These are phyloP conservation scores for Fraxinus sp. DNA, from an alignment of 305 asterid species.

Conservation along the genomic window DNA sequence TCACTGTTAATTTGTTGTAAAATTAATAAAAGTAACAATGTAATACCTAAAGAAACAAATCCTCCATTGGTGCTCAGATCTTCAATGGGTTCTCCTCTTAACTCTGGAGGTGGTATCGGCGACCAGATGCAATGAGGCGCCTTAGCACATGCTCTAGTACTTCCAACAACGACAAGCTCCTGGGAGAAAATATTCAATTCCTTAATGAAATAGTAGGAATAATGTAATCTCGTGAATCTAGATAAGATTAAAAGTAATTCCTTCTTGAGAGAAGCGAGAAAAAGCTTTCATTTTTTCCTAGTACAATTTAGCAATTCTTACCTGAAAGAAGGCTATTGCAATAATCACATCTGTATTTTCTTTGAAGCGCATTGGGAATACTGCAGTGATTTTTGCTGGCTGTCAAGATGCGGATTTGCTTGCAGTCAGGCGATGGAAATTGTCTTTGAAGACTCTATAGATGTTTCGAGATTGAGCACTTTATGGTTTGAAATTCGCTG, in stretches of 20 bases:
- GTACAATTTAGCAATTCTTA: constrained; percentile 27
- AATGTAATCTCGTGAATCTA: not conserved
- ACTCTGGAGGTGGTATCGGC: constrained; percentile 80
- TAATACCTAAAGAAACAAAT: constrained; percentile 77
- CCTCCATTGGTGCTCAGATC: constrained; percentile 88
- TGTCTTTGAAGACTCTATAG: not conserved
- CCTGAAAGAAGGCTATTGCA: constrained; percentile 88
- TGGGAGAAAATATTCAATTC: constrained; percentile 16
- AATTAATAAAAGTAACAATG: not conserved
- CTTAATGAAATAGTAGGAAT: not conserved
- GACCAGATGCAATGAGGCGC: constrained; percentile 91
- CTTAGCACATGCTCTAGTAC: constrained; percentile 46
- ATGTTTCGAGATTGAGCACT: not conserved
- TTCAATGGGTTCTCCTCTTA: constrained; percentile 83
- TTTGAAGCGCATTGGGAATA: constrained; percentile 88
- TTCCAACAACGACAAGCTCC: constrained; percentile 82
- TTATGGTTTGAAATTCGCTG: not conserved
- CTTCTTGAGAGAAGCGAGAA: not conserved
- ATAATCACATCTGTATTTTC: constrained; percentile 70
- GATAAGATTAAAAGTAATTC: not conserved
- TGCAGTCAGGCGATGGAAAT: constrained; percentile 10
- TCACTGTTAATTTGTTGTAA: not conserved
- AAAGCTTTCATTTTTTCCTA: not conserved
- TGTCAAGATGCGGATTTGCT: constrained; percentile 30
- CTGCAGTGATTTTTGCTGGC: constrained; percentile 66